Conservation (phyloP, 2,329 filamentous ascomycete genomes). For the Colletotrichum ledebouriae region DNA sequence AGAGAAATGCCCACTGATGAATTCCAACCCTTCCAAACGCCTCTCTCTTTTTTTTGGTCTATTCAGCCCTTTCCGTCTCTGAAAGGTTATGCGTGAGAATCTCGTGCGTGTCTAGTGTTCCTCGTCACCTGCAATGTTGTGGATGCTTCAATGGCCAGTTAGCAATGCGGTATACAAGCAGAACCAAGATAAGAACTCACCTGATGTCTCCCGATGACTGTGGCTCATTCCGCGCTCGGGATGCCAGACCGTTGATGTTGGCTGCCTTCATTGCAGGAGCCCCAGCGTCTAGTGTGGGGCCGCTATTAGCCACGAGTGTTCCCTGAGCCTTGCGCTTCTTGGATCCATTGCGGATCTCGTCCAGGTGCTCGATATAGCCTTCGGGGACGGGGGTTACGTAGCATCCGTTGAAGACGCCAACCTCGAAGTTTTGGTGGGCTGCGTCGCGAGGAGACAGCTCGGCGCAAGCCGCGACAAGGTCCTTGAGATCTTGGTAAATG, state of each 20-base stretch:
- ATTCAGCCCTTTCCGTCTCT: background rate
- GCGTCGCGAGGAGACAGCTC: slow-evolving; percentile 74
- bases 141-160: slow-evolving; percentile 18
- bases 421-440: slow-evolving; percentile 78
- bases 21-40: slow-evolving; percentile 25
- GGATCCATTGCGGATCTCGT: slow-evolving; percentile 73
- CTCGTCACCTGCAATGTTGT: slow-evolving; percentile 31
- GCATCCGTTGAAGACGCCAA: slow-evolving; percentile 90
- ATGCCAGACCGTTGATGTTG: slow-evolving; percentile 23
- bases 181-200: background rate
- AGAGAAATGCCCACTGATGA: slow-evolving; percentile 5
- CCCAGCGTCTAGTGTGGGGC: slow-evolving; percentile 18
- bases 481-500: slow-evolving; percentile 72
- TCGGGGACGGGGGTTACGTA: slow-evolving; percentile 86
- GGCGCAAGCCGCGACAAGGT: slow-evolving; percentile 83
- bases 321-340: slow-evolving; percentile 63
- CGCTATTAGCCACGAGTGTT: slow-evolving; percentile 27
- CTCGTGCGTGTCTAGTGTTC: slow-evolving; percentile 25
- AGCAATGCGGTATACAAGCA: background rate
- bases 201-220: slow-evolving; percentile 31
- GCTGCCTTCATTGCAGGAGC: slow-evolving; percentile 18
- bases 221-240: slow-evolving; percentile 15
- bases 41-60: slow-evolving; percentile 28
- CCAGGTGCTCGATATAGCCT: slow-evolving; percentile 86
- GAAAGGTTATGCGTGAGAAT: slow-evolving; percentile 11